Evolutionary conservation across 495 filamentous ascomycete genomes (phyloP).

Genomic region (Penicillium lividum): DNA sequence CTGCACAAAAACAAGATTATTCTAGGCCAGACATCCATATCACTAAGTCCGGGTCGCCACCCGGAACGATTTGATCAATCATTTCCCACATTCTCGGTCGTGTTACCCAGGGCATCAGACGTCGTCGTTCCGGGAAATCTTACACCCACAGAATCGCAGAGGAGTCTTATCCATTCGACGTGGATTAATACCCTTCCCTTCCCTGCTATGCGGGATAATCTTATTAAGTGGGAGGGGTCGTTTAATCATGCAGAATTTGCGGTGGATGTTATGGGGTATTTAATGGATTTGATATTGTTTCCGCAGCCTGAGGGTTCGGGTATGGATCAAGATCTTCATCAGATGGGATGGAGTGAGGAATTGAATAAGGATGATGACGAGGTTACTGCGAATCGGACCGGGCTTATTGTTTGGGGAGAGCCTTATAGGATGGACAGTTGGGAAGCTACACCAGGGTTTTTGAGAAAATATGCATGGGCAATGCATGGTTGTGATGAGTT

Average conservation of each 20-base stretch:
- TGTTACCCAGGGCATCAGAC: neutral
- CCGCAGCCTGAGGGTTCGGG: neutral
- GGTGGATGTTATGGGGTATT: slow-evolving; percentile 5
- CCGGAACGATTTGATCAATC: neutral
- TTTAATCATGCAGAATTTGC: slow-evolving; percentile 18
- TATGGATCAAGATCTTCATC: too few relatives aligned
- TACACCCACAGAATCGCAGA: slow-evolving; percentile 12
- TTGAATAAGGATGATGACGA: slow-evolving; percentile 12
- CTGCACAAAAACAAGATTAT: slow-evolving; percentile 27
- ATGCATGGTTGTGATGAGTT: slow-evolving; percentile 21
- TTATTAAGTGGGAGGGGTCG: slow-evolving; percentile 17
- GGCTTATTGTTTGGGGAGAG: slow-evolving; percentile 21
- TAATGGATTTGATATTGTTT: slow-evolving; percentile 6
- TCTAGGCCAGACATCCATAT: neutral
- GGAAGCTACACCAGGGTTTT: slow-evolving; percentile 21
- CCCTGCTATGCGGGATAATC: slow-evolving; percentile 21
- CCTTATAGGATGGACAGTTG: slow-evolving; percentile 16
- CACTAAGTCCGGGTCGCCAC: neutral
- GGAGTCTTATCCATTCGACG: slow-evolving; percentile 13
- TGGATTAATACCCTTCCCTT: slow-evolving; percentile 27
- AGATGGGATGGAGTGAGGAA: neutral
- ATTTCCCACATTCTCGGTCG: slow-evolving; percentile 2
- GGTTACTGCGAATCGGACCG: slow-evolving; percentile 12
- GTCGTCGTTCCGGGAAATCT: slow-evolving; percentile 11
- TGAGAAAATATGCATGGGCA: slow-evolving; percentile 20